Percentiles rank a stretch among this genome's conserved stretches.
Conservation (phyloP, 2,329 filamentous ascomycete species). For the Metarhizium rileyi region DNA sequence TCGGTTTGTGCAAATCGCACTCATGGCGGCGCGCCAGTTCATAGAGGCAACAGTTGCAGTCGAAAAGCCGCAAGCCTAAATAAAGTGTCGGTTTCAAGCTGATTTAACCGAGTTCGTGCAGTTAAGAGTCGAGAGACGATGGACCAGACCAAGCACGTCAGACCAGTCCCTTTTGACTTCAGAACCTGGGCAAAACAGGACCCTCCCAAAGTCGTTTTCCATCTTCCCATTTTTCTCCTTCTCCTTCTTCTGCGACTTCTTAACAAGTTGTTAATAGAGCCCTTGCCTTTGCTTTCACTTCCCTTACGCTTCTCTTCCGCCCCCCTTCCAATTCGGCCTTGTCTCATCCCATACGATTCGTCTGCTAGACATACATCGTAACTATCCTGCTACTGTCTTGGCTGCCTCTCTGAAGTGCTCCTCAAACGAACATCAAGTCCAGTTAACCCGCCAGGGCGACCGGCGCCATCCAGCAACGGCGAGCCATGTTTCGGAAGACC, state of each 20-base stretch:
- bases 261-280: not conserved
- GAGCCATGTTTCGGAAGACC: constrained; percentile 2
- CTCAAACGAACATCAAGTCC: not conserved
- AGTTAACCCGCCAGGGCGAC: not conserved
- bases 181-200: not conserved
- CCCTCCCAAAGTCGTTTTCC: not conserved
- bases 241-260: too few relatives aligned
- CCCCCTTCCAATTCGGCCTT: not conserved
- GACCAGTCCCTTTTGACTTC: not conserved
- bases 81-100: not conserved
- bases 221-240: not conserved
- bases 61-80: not conserved
- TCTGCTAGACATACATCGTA: not conserved
- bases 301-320: not conserved
- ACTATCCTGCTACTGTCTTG: not conserved
- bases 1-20: not conserved
- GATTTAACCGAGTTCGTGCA: not conserved
- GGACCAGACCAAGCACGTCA: not conserved
- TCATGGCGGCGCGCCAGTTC: not conserved
- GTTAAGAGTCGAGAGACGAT: not conserved
- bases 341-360: not conserved
- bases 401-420: not conserved
- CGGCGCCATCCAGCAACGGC: not conserved
- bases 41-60: not conserved
- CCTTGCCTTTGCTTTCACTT: not conserved